Base-by-base conservation (phyloP, 345 rosid species). In the Nasturtium officinale region DNA sequence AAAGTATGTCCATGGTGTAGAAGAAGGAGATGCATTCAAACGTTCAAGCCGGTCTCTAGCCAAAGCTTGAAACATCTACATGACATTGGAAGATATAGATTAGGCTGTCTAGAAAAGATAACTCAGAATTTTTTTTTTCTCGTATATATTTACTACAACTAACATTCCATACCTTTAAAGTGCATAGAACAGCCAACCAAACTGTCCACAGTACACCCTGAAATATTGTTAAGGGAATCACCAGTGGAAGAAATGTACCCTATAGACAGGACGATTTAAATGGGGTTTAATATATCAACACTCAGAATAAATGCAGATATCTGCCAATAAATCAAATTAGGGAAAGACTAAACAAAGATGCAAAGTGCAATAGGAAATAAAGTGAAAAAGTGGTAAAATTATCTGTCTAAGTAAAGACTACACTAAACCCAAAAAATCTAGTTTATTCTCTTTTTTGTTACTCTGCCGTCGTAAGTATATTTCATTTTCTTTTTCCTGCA, bases 21-120 rank as follows among this genome's bases (percentile, higher is more conserved):
- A 90, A 64, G 96, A 85, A 73, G 98, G 99, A 77, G 99, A 95
- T 57, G 99, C 92, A 82, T 95, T 91, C 83, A 95, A 77, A 50
- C 89, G 86, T 71, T 95, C 99, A 74, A 95, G 92, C 61, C 99
- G 90, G 82, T 95, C 99, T 82, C 96, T 88, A 63, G 91, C 96
- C 87, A 95, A 82, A 74, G 96, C 97, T 90, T 95, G 99, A 87
- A 91, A 91, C 99, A 91, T 90, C 99, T 90, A 83, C 47, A 52
- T 62, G 46, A 32, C 52, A 77, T 59, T 59, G 54, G 30, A 51
- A 65, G 73, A 59, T 71, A 65, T 26, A 53, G 8, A 72, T 51
- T 58, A 72, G 48, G 38, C 52, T 26, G 71, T 46, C 52, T 18
- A 18, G 18, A 23, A 48, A 61, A 12, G 59, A 70, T 21, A 28